phyloP scores from a whole-genome alignment of 176 grass and related monocot genomes.

The Phyllostachys edulis region DNA sequence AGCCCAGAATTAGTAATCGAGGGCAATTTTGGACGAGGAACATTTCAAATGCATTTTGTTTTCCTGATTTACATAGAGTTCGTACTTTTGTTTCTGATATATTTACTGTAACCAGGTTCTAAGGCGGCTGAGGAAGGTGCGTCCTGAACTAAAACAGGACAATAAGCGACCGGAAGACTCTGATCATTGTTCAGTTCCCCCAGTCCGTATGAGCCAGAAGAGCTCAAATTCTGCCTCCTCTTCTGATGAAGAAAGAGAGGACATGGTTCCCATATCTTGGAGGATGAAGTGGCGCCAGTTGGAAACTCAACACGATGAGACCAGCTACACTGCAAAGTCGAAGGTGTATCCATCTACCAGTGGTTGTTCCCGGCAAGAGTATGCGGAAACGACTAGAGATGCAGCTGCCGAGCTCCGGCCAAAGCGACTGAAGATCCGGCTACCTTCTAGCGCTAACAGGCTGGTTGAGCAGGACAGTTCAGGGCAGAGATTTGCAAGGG shows the following conservation, averaged over 20 bases:
- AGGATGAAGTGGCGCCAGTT: conserved; percentile 37
- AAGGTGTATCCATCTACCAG: conserved; percentile 24
- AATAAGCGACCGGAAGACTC: conserved; percentile 24
- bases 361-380: conserved; percentile 21
- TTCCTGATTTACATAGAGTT: neutral
- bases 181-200: conserved; percentile 22
- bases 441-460: conserved; percentile 18
- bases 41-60: neutral
- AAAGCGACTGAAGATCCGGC: conserved; percentile 53
- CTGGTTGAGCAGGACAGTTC: conserved; percentile 39
- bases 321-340: neutral
- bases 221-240: conserved; percentile 23
- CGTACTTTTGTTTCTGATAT: conserved; percentile 8
- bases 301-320: conserved; percentile 21
- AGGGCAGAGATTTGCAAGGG: conserved; percentile 29
- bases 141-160: conserved; percentile 34
- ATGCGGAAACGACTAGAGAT: conserved; percentile 21
- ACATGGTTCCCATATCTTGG: conserved; percentile 39
- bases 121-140: conserved; percentile 81
- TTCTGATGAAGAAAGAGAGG: conserved; percentile 55
- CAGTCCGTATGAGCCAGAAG: neutral
- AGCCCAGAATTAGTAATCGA: neutral
- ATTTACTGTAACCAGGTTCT: conserved; percentile 52
- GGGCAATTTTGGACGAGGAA: neutral
- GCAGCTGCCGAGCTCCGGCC: conserved; percentile 30